Evolutionary conservation across 1,284 basidiomycete species (phyloP), one percentile per base, ranked within the genome.

Genomic region (Ustanciosporium gigantosporum): DNA sequence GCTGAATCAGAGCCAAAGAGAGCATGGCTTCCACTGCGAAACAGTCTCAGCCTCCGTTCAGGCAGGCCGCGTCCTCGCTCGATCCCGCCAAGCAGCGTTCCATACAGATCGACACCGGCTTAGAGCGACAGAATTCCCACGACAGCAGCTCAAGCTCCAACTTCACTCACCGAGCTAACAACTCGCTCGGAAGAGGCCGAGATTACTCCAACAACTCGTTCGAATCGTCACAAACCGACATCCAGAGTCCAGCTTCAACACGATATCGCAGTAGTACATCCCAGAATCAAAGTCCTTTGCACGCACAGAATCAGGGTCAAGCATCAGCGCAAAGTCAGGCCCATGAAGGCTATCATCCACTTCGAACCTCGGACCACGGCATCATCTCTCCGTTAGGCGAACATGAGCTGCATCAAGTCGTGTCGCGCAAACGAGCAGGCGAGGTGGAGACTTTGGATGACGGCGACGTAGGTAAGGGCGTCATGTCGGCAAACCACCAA

Each of bases 131-230:
- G 34, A 46, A 44, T 31, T 62, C 59, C 19, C 52, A 56, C 38
- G 59, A 62, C 22, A 52, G 48, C 52, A 56, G 41, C 36, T 41
- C 22, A 38, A 62, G 50, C 41, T 58, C 49, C 46, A 53, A 55
- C 43, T 57, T 57, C 24, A 58, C 55, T 2, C 60, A 58, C 40
- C 41, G 40, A 25, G 47, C 48, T 5, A 31, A 56, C 23, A n/a
- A n/a, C 37, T 27, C 37, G 13, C 14, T 17, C 35, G 8, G 35
- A 13, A 13, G 17, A 13, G 8, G 35, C 19, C 11, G 35, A 6
- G 22, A 16, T 14, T 17, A 17, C 6, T 50, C 58, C 25, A 51
- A 23, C 37, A 34, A 36, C 40, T 53, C 53, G 2, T 37, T 48
- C 38, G 39, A 51, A 14, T 48, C 59, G 16, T 53, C 50, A n/a